Conservation (phyloP, 2,329 filamentous ascomycete species). For the Xylariales sp. region DNA sequence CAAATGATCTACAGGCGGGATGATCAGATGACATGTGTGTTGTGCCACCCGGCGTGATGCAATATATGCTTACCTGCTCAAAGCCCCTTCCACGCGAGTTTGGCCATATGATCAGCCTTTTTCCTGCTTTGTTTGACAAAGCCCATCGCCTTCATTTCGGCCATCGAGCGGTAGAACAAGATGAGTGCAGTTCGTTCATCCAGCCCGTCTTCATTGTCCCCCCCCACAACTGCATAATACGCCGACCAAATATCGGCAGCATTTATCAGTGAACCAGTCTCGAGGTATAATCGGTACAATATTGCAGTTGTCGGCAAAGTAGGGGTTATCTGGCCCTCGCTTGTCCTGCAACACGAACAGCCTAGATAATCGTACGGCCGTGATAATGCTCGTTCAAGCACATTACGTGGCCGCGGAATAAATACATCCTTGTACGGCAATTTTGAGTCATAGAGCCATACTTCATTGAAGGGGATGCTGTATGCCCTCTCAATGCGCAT, state of each 20-base stretch:
- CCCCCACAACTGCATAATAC: conserved; percentile 72
- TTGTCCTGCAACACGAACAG: conserved; percentile 73
- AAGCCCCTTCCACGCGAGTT: conserved; percentile 79
- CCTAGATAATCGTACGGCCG: conserved; percentile 81
- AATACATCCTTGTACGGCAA: conserved; percentile 79
- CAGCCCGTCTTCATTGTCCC: conserved; percentile 55
- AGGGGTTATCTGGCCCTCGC: conserved; percentile 62
- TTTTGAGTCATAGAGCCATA: conserved; percentile 79
- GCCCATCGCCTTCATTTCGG: conserved; percentile 86
- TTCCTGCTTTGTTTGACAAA: conserved; percentile 90
- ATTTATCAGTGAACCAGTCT: conserved; percentile 81
- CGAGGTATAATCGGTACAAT: conserved; percentile 81
- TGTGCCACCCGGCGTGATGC: conserved; percentile 23
- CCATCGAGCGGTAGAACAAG: conserved; percentile 85
- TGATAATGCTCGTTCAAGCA: conserved; percentile 77
- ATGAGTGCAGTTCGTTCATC: conserved; percentile 72
- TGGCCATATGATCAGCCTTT: conserved; percentile 91
- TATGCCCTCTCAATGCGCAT: conserved; percentile 54
- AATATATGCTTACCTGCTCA: conserved; percentile 46
- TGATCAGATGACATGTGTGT: conserved; percentile 23
- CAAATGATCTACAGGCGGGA: conserved; percentile 26
- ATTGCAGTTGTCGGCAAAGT: conserved; percentile 78
- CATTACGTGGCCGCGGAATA: conserved; percentile 75
- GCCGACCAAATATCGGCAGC: conserved; percentile 83
- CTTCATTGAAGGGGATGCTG: conserved; percentile 72